Percentiles rank a stretch among this genome's conserved stretches.
These are phyloP conservation scores for Cercospora brassicicola DNA, from an alignment of 2,329 filamentous ascomycete species.

Conservation along the genomic window DNA sequence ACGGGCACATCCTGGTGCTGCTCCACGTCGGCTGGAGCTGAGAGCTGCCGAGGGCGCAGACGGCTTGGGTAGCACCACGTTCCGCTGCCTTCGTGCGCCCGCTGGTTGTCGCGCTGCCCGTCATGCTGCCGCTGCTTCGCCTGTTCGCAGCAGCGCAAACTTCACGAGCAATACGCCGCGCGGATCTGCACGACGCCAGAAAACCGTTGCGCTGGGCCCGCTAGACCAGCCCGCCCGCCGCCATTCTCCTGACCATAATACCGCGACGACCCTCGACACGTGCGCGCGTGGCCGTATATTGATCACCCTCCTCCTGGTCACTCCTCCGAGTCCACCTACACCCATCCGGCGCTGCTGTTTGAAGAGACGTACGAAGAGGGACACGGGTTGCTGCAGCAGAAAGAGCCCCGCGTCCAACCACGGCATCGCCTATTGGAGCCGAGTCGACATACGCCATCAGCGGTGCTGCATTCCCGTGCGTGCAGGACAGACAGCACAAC, in stretches of 20 bases:
- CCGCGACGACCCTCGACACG: neutral
- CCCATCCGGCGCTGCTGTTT: neutral
- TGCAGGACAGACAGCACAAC: neutral
- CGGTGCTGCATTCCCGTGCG: constrained; percentile 8
- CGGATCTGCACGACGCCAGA: constrained; percentile 1
- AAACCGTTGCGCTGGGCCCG: constrained; percentile 10
- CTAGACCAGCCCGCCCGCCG: neutral
- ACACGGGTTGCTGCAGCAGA: neutral
- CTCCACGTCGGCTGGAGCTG: neutral
- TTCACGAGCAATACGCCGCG: constrained; percentile 1
- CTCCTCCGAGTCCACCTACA: neutral
- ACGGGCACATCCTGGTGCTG: neutral
- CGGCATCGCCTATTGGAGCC: neutral
- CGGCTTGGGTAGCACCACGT: neutral
- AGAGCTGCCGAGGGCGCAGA: neutral
- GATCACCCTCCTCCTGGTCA: neutral
- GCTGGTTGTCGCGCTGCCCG: neutral
- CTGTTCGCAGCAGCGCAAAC: neutral
- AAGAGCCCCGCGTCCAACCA: neutral
- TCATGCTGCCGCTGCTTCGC: neutral
- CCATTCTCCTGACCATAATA: neutral
- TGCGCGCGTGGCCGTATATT: neutral
- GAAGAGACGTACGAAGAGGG: neutral
- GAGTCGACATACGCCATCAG: neutral
- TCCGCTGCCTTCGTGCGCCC: neutral